Evolutionary conservation across 345 rosid genomes (phyloP), one percentile per base, ranked within the genome.

Genomic region (Moricandia moricandioides): DNA sequence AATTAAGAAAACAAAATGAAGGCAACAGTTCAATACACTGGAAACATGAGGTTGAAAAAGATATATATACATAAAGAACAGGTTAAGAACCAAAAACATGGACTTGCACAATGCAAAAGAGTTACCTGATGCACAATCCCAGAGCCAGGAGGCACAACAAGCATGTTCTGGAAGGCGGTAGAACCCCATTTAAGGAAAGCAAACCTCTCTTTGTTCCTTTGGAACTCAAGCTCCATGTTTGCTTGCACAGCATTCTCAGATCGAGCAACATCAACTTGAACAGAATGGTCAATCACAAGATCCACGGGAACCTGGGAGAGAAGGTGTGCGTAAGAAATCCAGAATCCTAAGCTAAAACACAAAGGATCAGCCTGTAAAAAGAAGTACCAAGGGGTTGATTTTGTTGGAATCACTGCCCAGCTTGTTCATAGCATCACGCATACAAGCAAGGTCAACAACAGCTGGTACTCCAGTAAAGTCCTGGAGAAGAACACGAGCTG

Each of bases 391-490:
- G 17, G 97, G 98, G 76, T 94, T 94, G 75, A 94, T 94, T 87
- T 94, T 94, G 81, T 76, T 83, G 16, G 96, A 77, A 77, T 91
- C 98, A 85, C 97, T 83, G 39, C 96, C 96, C 63, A 94, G 87
- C 31, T 79, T 90, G 76, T 79, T 85, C 97, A 94, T 91, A 14
- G 98, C 98, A 91, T 91, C 98, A 78, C 98, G 98, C 98, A 94
- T 94, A 65, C 93, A 83, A 71, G 98, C 98, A 59, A 94, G 98
- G 75, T 94, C 96, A 61, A 94, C 97, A 33, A 91, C 98, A 62
- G 91, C 98, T 30, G 98, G 97, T 26, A 94, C 98, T 11, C 98
- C 98, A 64, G 98, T 94, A 83, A 94, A 91, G 80, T 91, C 98
- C 97, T 90, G 96, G 17, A 90, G 81, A 65, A 90, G 89, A 58